Percentiles rank a stretch among this genome's conserved stretches.
Conservation (phyloP, 306 rosid species). For the Betula pendula region DNA sequence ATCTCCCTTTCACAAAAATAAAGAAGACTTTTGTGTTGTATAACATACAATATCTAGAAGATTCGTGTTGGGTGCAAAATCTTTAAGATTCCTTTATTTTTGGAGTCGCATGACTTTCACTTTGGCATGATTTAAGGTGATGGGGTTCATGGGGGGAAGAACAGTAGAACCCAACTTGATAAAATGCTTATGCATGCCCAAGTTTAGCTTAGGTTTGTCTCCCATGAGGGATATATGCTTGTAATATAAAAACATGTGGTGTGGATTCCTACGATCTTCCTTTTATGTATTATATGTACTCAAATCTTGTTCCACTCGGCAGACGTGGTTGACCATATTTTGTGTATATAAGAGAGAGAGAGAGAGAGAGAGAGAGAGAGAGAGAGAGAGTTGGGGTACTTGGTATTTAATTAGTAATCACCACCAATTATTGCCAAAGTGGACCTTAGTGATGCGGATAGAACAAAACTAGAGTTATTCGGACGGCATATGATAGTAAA, state of each 20-base stretch:
- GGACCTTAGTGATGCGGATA: no score
- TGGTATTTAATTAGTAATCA: neutral
- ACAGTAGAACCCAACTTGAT: constrained; percentile 11
- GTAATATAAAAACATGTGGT: neutral
- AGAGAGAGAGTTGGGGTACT: neutral
- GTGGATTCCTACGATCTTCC: neutral
- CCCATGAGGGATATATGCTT: constrained; percentile 15
- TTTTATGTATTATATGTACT: neutral
- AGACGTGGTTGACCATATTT: neutral
- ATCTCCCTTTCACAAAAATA: constrained; percentile 33
- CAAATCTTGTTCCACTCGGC: neutral
- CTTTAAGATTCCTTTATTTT: constrained; percentile 43
- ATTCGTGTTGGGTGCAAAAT: constrained; percentile 42
- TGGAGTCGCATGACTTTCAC: constrained; percentile 36
- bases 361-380: neutral
- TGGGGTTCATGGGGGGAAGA: no score
- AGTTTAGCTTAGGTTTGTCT: constrained; percentile 30
- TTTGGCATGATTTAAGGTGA: constrained; percentile 26
- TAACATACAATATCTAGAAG: constrained; percentile 20
- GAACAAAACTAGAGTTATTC: no score
- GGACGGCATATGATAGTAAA: no score
- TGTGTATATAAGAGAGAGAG: neutral
- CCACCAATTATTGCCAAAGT: neutral
- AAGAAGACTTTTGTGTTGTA: neutral
- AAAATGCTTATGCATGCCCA: constrained; percentile 17